Evolutionary conservation across 345 rosid species (phyloP).

Genomic region (Lumnitzera racemosa): DNA sequence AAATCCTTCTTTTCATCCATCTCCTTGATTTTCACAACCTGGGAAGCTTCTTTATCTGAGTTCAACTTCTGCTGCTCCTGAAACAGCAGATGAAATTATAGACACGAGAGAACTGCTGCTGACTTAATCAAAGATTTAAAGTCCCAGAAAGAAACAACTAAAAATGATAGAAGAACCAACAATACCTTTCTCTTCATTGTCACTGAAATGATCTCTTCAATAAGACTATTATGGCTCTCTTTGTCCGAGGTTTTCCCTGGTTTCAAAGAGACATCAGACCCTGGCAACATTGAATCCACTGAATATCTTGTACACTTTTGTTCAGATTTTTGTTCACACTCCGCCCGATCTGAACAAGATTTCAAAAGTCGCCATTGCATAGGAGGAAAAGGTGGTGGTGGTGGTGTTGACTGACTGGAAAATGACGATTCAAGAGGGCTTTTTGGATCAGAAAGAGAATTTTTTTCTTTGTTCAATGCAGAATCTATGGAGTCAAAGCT

Average conservation of each 20-base stretch:
- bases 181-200: constrained; percentile 44
- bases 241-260: constrained; percentile 23
- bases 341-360: constrained; percentile 21
- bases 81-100: constrained; percentile 20
- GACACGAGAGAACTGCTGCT: constrained; percentile 5
- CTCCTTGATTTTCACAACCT: constrained; percentile 25
- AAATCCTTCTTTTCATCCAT: constrained; percentile 65
- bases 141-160: background rate
- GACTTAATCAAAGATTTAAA: constrained; percentile 1
- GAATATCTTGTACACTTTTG: constrained; percentile 24
- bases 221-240: constrained; percentile 18
- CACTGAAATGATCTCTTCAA: constrained; percentile 23
- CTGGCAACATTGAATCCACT: constrained; percentile 25
- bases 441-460: constrained; percentile 10
- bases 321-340: constrained; percentile 22
- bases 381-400: constrained; percentile 78
- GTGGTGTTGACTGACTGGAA: constrained; percentile 29
- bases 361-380: constrained; percentile 55
- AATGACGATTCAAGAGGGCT: constrained; percentile 22
- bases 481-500: constrained; percentile 41
- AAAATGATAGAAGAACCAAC: background rate
- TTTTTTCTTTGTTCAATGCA: constrained; percentile 16
- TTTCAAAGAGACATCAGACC: constrained; percentile 24
- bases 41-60: constrained; percentile 30
- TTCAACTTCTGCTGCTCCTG: constrained; percentile 40